phyloP scores from a whole-genome alignment of 768 basidiomycete genomes.

The Rhodosporidiobolus odoratus region DNA sequence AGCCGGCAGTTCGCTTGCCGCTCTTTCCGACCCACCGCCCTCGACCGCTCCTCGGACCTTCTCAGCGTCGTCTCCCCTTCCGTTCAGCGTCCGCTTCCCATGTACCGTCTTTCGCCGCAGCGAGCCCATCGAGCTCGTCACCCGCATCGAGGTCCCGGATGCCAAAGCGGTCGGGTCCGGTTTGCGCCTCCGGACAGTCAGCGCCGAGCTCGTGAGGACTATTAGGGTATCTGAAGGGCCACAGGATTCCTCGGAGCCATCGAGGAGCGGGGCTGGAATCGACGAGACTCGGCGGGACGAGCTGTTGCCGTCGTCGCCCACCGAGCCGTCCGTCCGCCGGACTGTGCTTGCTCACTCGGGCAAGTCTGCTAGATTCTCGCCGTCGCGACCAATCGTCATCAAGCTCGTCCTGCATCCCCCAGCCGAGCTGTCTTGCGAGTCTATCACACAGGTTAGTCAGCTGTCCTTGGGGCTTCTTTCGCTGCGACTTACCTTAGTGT shows the following conservation, averaged over 20 bases:
- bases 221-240: conserved; percentile 19
- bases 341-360: conserved; percentile 68
- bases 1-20: conserved; percentile 1
- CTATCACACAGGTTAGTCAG: conserved; percentile 46
- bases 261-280: neutral
- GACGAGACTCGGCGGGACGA: neutral
- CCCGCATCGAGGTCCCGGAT: conserved; percentile 70
- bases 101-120: conserved; percentile 64
- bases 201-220: conserved; percentile 67
- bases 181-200: conserved; percentile 70
- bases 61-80: conserved; percentile 52
- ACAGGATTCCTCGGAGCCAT: neutral
- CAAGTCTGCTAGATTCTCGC: conserved; percentile 85
- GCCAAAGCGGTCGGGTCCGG: conserved; percentile 65
- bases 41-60: neutral
- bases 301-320: neutral
- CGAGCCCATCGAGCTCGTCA: conserved; percentile 71
- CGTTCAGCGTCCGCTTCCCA: conserved; percentile 65
- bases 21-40: neutral
- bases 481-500: conserved; percentile 55
- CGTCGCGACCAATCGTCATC: conserved; percentile 63
- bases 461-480: conserved; percentile 12
- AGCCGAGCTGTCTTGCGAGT: conserved; percentile 44
- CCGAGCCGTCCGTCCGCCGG: neutral
- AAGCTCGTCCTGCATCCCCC: conserved; percentile 68